Evolutionary conservation across 2,329 filamentous ascomycete species (phyloP).

Genomic region (Didymella exigua): DNA sequence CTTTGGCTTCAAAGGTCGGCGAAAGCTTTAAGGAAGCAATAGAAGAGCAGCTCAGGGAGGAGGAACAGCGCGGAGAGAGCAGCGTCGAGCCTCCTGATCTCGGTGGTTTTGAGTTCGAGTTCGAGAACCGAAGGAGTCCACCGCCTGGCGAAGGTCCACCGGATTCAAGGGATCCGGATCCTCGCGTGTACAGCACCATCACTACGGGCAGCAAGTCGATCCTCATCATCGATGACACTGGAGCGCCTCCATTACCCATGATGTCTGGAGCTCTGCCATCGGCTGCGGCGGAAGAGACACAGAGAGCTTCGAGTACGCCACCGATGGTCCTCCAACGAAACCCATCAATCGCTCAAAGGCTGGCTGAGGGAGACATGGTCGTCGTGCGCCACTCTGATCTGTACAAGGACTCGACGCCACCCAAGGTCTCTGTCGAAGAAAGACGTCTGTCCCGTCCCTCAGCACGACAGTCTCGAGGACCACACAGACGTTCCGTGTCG

Average conservation of each 20-base stretch:
- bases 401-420: conserved; percentile 21
- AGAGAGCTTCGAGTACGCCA: neutral
- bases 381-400: conserved; percentile 27
- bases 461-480: conserved; percentile 25
- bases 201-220: conserved; percentile 89
- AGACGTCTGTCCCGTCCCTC: conserved; percentile 27
- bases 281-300: conserved; percentile 16
- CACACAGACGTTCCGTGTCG: conserved; percentile 38
- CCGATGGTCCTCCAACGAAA: conserved; percentile 15
- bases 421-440: conserved; percentile 18
- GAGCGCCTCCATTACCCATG: conserved; percentile 58
- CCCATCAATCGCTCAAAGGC: conserved; percentile 27
- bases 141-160: conserved; percentile 18
- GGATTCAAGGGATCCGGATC: conserved; percentile 25
- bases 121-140: conserved; percentile 31
- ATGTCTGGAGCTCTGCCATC: conserved; percentile 59
- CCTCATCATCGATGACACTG: conserved; percentile 78
- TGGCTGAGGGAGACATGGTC: conserved; percentile 18
- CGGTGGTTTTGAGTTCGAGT: conserved; percentile 45
- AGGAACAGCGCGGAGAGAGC: conserved; percentile 33
- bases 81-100: conserved; percentile 29
- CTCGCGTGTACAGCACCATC: conserved; percentile 60
- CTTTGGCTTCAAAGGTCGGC: conserved; percentile 77
- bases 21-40: conserved; percentile 81
- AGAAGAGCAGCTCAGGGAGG: conserved; percentile 61